Percentiles rank a stretch among this genome's conserved stretches.
Evolutionary conservation across 257 asterid species (phyloP).

Genomic region (Euphrasia confusa): DNA sequence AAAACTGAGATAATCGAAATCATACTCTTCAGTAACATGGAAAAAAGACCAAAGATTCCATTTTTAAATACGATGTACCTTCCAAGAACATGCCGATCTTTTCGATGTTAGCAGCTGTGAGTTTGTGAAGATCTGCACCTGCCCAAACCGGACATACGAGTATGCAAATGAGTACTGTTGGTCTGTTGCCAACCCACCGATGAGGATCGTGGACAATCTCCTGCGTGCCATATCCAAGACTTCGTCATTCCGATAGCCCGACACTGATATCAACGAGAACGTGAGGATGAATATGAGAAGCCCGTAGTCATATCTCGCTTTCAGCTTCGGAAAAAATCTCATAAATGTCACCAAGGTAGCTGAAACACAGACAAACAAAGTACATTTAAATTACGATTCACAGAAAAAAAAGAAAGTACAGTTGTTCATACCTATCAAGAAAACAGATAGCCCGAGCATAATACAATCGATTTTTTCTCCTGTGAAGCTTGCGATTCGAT

Average conservation of each 20-base stretch:
- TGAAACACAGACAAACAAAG: constrained; percentile 28
- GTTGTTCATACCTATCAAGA: constrained; percentile 35
- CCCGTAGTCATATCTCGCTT: constrained; percentile 75
- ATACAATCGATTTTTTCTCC: constrained; percentile 37
- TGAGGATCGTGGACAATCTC: constrained; percentile 53
- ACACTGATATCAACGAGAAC: constrained; percentile 51
- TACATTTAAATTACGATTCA: too few species aligned
- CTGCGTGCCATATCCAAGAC: constrained; percentile 44
- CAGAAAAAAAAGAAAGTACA: too few species aligned
- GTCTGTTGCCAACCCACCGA: constrained; percentile 44
- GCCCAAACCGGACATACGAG: constrained; percentile 71
- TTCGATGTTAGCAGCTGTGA: constrained; percentile 50
- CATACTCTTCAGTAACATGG: not conserved
- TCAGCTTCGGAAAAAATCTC: constrained; percentile 53
- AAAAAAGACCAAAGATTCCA: not conserved
- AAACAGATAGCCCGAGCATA: constrained; percentile 35
- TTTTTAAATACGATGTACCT: constrained; percentile 29
- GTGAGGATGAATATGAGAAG: constrained; percentile 57
- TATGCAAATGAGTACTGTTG: constrained; percentile 37
- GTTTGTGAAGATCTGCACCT: constrained; percentile 60
- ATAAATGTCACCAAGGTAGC: constrained; percentile 44
- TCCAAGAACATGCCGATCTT: constrained; percentile 53
- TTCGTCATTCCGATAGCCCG: constrained; percentile 58
- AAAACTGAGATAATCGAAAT: constrained; percentile 37
- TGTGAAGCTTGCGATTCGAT: constrained; percentile 36